Conservation (phyloP, 1,284 basidiomycete genomes). For the Puccinia brachypodii region DNA sequence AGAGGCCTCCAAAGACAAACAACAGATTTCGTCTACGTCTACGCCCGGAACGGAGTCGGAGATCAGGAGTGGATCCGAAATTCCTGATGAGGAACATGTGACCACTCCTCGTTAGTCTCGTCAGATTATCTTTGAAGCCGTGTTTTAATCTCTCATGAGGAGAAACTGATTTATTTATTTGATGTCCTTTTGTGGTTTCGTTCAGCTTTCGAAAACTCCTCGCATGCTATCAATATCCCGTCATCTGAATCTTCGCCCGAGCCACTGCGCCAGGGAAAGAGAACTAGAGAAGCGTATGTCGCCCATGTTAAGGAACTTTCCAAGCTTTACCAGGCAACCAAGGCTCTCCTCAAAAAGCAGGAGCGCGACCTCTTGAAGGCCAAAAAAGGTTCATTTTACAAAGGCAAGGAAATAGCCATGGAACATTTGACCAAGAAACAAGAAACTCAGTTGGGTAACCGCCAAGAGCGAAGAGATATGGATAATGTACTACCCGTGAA, state of each 20-base stretch:
- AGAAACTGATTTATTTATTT: background rate
- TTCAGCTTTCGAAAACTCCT: background rate
- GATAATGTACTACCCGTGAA: background rate
- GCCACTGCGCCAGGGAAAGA: background rate
- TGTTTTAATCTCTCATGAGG: background rate
- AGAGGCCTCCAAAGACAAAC: background rate
- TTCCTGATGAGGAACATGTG: background rate
- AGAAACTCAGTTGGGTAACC: background rate
- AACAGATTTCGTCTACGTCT: background rate
- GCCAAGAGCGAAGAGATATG: background rate
- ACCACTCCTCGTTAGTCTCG: background rate
- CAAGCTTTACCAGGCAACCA: background rate
- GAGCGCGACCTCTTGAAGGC: background rate
- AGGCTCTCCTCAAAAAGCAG: background rate
- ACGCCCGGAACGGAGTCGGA: background rate
- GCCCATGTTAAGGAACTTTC: background rate
- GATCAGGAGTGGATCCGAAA: background rate
- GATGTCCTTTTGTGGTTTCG: background rate
- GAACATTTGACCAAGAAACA: background rate
- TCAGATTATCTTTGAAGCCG: background rate
- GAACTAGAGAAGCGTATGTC: background rate
- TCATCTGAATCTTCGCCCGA: background rate
- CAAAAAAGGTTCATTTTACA: background rate
- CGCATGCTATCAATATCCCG: background rate
- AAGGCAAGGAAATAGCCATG: background rate